These are phyloP conservation scores for Apophysomyces ossiformis DNA, from an alignment of 371 early-diverging fungal genomes.

Conservation along the genomic window DNA sequence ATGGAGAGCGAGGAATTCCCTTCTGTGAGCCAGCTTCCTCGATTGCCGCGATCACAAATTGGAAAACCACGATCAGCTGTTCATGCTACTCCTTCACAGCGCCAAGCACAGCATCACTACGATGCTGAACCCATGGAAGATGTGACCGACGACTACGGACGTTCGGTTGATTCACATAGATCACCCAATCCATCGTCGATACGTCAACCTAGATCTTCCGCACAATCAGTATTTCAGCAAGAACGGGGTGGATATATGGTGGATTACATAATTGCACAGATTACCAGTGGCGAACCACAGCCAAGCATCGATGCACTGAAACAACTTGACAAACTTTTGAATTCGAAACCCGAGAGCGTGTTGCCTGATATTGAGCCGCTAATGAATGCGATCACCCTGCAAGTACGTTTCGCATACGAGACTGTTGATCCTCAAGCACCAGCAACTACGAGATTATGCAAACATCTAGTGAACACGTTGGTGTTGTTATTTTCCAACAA, in stretches of 20 bases:
- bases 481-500: slow-evolving; percentile 76
- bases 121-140: slow-evolving; percentile 60
- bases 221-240: slow-evolving; percentile 28
- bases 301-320: slow-evolving; percentile 83
- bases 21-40: slow-evolving; percentile 35
- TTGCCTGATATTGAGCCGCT: slow-evolving; percentile 69
- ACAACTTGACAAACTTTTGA: slow-evolving; percentile 72
- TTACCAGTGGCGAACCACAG: slow-evolving; percentile 73
- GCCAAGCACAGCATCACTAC: slow-evolving; percentile 22
- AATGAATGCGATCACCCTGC: slow-evolving; percentile 77
- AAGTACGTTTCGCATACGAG: slow-evolving; percentile 79
- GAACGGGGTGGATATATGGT: slow-evolving; percentile 51
- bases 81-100: slow-evolving; percentile 19
- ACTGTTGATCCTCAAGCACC: slow-evolving; percentile 57
- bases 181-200: slow-evolving; percentile 24
- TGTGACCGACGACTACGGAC: slow-evolving; percentile 43
- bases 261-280: slow-evolving; percentile 75
- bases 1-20: slow-evolving; percentile 50
- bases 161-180: slow-evolving; percentile 19
- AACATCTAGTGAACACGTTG: slow-evolving; percentile 78
- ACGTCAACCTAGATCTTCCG: slow-evolving; percentile 29
- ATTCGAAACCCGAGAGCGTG: slow-evolving; percentile 56
- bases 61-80: slow-evolving; percentile 33
- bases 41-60: slow-evolving; percentile 34
- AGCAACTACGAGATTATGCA: slow-evolving; percentile 65